Evolutionary conservation across 2,329 filamentous ascomycete genomes (phyloP), one percentile per base, ranked within the genome.

Genomic region (Microsporum canis): DNA sequence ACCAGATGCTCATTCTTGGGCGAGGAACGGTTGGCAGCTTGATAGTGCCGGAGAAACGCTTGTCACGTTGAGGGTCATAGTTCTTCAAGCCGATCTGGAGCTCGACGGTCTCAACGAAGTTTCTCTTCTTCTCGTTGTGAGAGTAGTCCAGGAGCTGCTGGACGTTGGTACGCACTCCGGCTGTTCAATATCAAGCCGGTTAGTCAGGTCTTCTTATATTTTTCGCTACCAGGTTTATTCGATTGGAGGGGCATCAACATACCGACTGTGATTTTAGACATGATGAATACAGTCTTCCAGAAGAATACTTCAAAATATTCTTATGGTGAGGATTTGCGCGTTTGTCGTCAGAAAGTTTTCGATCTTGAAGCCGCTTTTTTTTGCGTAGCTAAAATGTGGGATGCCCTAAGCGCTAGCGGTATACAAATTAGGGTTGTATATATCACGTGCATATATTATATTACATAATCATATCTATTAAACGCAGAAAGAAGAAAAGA

Each of bases 31-130:
- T 83, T 70, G 92, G 91, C 74, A 97, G 88, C 82, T 88, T 91
- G 84, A 99, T 89, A 79, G 94, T 97, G 80, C 94, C 94, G 63
- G 89, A 95, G 92, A 99, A 99, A 96, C 92, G 92, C 92, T 99
- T 99, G 84, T 99, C 94, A 90, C 94, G 92, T 88, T 97, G 84
- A 76, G 94, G 92, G 78, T 99, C 89, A 83, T 96, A 96, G 88
- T 95, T 95, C 88, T 95, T 95, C 77, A 95, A 86, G 78, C 89
- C 89, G 83, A 95, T 94, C 79, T 90, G 85, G 71, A 88, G 75
- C 71, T 79, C 77, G 68, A 96, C 89, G 76, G 89, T 92, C 84
- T 94, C 90, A 77, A 95, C 84, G 83, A 96, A 96, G 86, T 96
- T 96, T 73, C 91, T 84, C 88, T 96, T 96, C 88, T 96, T 96